These are phyloP conservation scores for Paramecium primaurelia DNA, from an alignment of 73 alveolate species.

Conservation along the genomic window DNA sequence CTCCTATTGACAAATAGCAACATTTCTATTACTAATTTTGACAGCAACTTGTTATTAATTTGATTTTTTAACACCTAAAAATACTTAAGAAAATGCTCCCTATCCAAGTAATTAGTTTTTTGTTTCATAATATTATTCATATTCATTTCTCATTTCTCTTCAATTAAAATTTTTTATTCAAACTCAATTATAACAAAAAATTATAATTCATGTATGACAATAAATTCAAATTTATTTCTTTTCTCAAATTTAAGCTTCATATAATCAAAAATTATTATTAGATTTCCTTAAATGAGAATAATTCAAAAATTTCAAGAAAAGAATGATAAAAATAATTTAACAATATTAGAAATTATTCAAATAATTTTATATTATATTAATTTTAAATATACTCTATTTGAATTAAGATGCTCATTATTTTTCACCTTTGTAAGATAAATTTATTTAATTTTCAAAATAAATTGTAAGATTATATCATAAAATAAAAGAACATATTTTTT, in stretches of 20 bases:
- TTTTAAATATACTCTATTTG: background rate
- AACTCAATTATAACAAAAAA: background rate
- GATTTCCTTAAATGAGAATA: too few species aligned
- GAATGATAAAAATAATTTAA: background rate
- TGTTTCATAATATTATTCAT: background rate
- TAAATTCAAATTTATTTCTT: background rate
- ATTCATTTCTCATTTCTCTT: background rate
- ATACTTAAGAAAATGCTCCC: background rate
- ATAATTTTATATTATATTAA: background rate
- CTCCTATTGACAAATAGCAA: background rate
- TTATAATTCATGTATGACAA: background rate
- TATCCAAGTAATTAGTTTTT: background rate
- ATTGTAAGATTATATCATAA: background rate
- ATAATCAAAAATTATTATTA: too few species aligned
- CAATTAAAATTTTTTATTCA: background rate
- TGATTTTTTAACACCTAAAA: background rate
- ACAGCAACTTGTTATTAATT: background rate
- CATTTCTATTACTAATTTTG: constrained; percentile 5
- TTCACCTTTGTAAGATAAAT: background rate
- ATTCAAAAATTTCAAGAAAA: background rate
- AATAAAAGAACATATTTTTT: background rate
- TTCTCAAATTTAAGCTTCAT: too few species aligned
- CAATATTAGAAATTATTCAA: background rate
- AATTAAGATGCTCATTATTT: background rate
- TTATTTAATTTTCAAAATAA: background rate